Percentiles rank a stretch among this genome's conserved stretches.
Conservation (phyloP, 2,329 filamentous ascomycete species). For the Pseudovirgaria hyperparasitica region DNA sequence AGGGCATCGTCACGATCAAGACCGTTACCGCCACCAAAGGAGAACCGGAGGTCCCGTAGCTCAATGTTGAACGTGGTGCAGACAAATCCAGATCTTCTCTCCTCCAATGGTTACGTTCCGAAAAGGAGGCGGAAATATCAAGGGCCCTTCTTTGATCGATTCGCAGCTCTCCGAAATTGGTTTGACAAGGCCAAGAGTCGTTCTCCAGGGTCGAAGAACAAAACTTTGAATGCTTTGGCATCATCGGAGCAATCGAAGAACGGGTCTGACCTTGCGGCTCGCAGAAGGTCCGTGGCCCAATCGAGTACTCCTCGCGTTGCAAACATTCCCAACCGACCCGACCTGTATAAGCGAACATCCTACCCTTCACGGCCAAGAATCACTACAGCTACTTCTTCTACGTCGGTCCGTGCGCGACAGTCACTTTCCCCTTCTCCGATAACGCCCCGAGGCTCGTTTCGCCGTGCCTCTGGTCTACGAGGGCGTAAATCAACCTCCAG, state of each 20-base stretch:
- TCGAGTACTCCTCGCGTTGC: slow-evolving; percentile 3
- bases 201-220: slow-evolving; percentile 8
- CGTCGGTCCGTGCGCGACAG: no score
- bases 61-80: slow-evolving; percentile 82
- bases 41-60: slow-evolving; percentile 63
- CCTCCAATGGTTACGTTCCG: slow-evolving; percentile 42
- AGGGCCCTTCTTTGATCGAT: slow-evolving; percentile 51
- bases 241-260: no score
- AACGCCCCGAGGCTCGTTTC: slow-evolving; percentile 76
- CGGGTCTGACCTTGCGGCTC: no score
- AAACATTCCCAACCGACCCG: slow-evolving; percentile 19
- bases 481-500: slow-evolving; percentile 94
- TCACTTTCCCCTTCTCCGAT: slow-evolving; percentile 78
- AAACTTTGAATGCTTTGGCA: no score
- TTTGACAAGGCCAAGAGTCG: slow-evolving; percentile 45
- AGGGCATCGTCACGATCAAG: slow-evolving; percentile 66
- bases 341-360: slow-evolving; percentile 23
- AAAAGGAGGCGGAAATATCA: slow-evolving; percentile 45
- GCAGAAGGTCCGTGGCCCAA: no score
- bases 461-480: slow-evolving; percentile 70
- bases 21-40: slow-evolving; percentile 76
- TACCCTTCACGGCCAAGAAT: slow-evolving; percentile 29
- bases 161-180: slow-evolving; percentile 59
- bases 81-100: slow-evolving; percentile 48
- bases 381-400: slow-evolving; percentile 29